Conservation (phyloP, 495 filamentous ascomycete species). For the Hypoxylon crocopeplum region DNA sequence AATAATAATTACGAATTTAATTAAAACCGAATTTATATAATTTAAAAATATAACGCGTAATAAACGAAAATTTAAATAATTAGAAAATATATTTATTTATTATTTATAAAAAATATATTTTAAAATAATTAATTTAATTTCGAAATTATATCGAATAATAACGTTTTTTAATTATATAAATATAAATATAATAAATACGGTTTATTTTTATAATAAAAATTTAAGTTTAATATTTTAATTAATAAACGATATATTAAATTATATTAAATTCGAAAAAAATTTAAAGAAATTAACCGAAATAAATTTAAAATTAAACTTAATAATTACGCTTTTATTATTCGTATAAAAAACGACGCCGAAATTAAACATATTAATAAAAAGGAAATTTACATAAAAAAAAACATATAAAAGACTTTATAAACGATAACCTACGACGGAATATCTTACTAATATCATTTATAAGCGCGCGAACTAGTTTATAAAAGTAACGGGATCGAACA, state of each 20-base stretch:
- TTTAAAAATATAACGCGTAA: conserved; percentile 93
- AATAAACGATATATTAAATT: conserved; percentile 99
- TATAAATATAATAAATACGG: conserved; percentile 81
- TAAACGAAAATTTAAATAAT: conserved; percentile 80
- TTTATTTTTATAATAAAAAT: conserved; percentile 93
- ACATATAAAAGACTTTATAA: too few species aligned
- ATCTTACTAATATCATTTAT: conserved; percentile 8
- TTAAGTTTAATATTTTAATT: conserved; percentile 95
- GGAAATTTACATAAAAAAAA: conserved; percentile 81
- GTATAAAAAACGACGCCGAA: conserved; percentile 91
- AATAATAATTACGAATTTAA: conserved; percentile 95
- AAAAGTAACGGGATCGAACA: conserved; percentile 87
- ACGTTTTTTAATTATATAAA: conserved; percentile 83
- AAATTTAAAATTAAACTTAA: conserved; percentile 90
- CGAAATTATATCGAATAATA: conserved; percentile 90
- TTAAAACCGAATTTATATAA: conserved; percentile 99
- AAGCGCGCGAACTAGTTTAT: conserved; percentile 87
- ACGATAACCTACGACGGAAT: conserved; percentile 78
- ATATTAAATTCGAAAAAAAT: conserved; percentile 82
- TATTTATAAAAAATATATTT: conserved; percentile 98
- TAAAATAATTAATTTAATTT: conserved; percentile 94
- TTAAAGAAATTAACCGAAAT: conserved; percentile 94
- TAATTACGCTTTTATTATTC: conserved; percentile 94
- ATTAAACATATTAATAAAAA: conserved; percentile 85
- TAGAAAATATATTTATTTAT: conserved; percentile 85